Percentiles rank a stretch among this genome's conserved stretches.
phyloP scores from a whole-genome alignment of 768 basidiomycete species.

The Hericium coralloides region DNA sequence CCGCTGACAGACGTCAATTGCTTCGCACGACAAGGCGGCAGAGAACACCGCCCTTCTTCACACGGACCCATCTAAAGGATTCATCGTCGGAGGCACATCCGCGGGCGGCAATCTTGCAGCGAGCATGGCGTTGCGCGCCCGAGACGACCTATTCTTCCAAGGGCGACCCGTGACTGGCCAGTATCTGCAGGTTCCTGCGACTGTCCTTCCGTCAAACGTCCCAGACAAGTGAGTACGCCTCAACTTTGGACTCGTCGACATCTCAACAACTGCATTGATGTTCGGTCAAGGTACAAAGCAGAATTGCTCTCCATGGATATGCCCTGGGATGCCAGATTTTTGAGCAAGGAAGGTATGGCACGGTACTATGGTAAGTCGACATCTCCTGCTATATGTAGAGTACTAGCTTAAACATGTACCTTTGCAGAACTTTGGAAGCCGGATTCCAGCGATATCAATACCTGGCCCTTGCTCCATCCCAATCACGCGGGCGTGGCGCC shows the following conservation, averaged over 20 bases:
- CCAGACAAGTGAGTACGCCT: neutral
- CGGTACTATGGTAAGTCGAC: too few relatives aligned
- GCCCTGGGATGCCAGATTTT: neutral
- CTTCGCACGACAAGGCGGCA: neutral
- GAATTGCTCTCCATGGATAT: neutral
- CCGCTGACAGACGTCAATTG: neutral
- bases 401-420: too few relatives aligned
- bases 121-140: neutral
- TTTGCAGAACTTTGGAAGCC: too few relatives aligned
- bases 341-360: neutral
- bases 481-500: neutral
- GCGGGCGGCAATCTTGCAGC: slow-evolving; percentile 1
- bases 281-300: neutral
- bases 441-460: too few relatives aligned
- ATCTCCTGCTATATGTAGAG: too few relatives aligned
- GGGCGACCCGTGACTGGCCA: neutral
- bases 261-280: too few relatives aligned
- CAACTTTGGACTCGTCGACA: neutral
- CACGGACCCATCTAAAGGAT: neutral
- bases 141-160: neutral
- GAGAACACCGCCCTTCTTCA: neutral
- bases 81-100: neutral
- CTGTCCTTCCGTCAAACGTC: neutral
- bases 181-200: neutral
- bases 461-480: neutral